Conservation (phyloP, 1,284 basidiomycete genomes). For the Trametes pubescens region DNA sequence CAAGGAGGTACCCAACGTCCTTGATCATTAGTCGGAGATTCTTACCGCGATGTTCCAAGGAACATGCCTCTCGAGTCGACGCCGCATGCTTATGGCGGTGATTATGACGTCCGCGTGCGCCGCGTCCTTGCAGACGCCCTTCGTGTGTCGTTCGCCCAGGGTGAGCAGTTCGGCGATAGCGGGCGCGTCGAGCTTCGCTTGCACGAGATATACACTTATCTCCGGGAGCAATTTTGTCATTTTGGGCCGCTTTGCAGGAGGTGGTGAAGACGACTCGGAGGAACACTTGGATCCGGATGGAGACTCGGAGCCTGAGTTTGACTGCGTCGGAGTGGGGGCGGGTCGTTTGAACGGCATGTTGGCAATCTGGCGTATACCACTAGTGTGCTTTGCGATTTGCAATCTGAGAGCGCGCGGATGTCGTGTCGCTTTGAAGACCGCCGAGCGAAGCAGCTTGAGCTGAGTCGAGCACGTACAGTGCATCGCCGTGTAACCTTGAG, state of each 20-base stretch:
- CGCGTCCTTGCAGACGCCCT: conserved; percentile 48
- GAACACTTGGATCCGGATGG: conserved; percentile 32
- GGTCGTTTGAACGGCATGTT: conserved; percentile 44
- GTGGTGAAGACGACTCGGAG: conserved; percentile 13
- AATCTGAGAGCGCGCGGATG: no score
- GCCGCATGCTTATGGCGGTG: conserved; percentile 69
- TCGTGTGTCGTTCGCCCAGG: conserved; percentile 53
- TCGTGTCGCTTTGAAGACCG: neutral
- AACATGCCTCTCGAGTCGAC: conserved; percentile 73
- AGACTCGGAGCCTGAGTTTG: no score
- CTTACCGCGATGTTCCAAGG: conserved; percentile 69
- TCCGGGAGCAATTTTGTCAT: conserved; percentile 26
- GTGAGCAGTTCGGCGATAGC: conserved; percentile 55
- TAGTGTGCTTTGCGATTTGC: no score
- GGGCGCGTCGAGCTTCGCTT: conserved; percentile 61
- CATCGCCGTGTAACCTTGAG: no score
- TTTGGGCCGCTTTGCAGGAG: conserved; percentile 30
- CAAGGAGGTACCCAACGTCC: no score
- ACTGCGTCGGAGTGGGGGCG: conserved; percentile 19
- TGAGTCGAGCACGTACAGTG: no score
- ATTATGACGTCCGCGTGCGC: conserved; percentile 71
- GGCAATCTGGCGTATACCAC: neutral
- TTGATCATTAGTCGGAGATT: conserved; percentile 15
- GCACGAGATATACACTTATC: conserved; percentile 60
- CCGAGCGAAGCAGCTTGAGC: neutral